These are phyloP conservation scores for Amanita brunnescens DNA, from an alignment of 768 basidiomycete genomes.

Conservation along the genomic window DNA sequence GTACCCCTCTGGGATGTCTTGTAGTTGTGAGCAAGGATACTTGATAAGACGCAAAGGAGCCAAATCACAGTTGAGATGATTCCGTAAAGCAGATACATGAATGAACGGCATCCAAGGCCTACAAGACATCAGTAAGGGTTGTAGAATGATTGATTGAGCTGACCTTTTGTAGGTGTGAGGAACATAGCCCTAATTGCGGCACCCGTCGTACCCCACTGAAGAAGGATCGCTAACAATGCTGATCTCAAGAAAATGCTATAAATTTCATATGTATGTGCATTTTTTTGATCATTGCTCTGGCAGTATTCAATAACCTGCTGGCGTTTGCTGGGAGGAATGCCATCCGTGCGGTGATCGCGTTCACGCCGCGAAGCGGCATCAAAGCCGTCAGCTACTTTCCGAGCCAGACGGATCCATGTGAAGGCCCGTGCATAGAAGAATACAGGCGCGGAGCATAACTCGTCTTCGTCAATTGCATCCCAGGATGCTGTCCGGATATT, in stretches of 20 bases:
- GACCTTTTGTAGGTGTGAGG: slow-evolving; percentile 15
- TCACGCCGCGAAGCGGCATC: neutral
- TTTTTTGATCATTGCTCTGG: slow-evolving; percentile 11
- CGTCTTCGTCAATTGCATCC: too few relatives aligned
- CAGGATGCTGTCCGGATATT: too few relatives aligned
- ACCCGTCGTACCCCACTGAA: slow-evolving; percentile 17
- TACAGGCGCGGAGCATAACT: too few relatives aligned
- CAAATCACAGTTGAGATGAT: too few relatives aligned
- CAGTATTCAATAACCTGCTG: neutral
- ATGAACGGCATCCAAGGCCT: neutral
- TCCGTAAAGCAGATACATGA: slow-evolving; percentile 21
- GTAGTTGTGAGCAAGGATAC: slow-evolving; percentile 16
- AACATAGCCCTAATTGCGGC: slow-evolving; percentile 15
- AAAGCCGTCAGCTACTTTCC: too few relatives aligned
- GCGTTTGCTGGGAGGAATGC: neutral
- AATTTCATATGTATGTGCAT: slow-evolving; percentile 12
- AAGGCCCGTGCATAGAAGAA: too few relatives aligned
- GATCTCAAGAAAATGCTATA: too few relatives aligned
- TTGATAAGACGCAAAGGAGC: too few relatives aligned
- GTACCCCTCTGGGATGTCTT: neutral
- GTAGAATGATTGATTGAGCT: neutral
- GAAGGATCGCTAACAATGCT: slow-evolving; percentile 9
- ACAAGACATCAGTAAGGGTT: neutral
- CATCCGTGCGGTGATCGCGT: neutral
- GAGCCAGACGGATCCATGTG: too few relatives aligned